Base-by-base conservation (phyloP, 305 asterid species). In the Ajuga reptans region DNA sequence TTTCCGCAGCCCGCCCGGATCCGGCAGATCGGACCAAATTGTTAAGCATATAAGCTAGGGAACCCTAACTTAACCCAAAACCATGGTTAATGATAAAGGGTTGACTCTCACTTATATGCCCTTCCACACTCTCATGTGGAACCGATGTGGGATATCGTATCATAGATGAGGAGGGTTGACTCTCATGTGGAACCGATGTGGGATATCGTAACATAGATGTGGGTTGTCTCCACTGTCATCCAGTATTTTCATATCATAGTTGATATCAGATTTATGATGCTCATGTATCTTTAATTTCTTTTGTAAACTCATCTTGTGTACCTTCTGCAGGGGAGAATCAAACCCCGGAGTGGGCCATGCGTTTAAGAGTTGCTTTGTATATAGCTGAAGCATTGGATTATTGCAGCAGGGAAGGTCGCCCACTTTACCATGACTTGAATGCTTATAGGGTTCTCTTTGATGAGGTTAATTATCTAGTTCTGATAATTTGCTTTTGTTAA, bases 301-400 rank as follows among this genome's bases (percentile, higher is more conserved):
- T 24, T 8, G 10, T 71, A 15, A 47, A 64, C 15, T 39, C 29
- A 56, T 72, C 60, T 71, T 73, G 17, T 59, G 39, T 42, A 46
- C 68, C 53, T 66, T 78, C 57, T 64, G 66, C 85, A 90, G 97
- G 96, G 96, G 98, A 92, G 81, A 90, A 84, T 83, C 97, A 90
- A 77, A 92, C 97, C 67, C 96, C 88, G 50, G 97, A 88, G 83
- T 92, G 98, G 97, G 96, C 97, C 11, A 84, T 92, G 98, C 97
- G 98, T 31, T 61, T 92, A 69, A 81, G 98, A 74, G 98, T 92
- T 76, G 98, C 98, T 82, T 61, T 90, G 55, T 88, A 84, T 71
- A 88, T 92, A 67, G 96, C 97, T 61, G 98, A 92, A 86, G 98
- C 98, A 64, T 82, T 92, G 76, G 85, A 92, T 80, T 88, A 88